Percentiles rank a stretch among this genome's conserved stretches.
Conservation (phyloP, 192 early-diverging fungal species). For the Backusella mclennaniae region DNA sequence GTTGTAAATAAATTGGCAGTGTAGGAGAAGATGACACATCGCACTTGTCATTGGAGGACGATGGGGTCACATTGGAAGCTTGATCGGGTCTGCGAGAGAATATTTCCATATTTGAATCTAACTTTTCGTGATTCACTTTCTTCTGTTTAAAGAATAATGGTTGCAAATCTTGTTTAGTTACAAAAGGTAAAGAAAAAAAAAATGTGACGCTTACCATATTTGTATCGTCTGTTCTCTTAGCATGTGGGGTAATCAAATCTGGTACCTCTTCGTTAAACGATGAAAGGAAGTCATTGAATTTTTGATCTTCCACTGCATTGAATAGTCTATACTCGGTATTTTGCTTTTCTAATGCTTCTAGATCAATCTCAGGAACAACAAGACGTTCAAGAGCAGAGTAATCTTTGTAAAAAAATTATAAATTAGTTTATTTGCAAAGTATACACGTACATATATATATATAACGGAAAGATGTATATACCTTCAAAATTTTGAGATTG, state of each 20-base stretch:
- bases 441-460: background rate
- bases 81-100: background rate
- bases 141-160: background rate
- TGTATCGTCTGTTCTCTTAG: background rate
- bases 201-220: slow-evolving; percentile 3
- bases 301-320: background rate
- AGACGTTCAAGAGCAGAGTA: background rate
- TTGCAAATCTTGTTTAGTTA: slow-evolving; percentile 4
- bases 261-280: background rate
- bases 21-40: background rate
- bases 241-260: slow-evolving; percentile 7
- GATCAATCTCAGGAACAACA: background rate
- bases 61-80: background rate
- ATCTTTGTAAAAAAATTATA: background rate
- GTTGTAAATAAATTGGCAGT: slow-evolving; percentile 11
- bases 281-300: background rate
- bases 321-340: background rate
- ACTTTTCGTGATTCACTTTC: background rate
- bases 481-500: slow-evolving; percentile 1
- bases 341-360: background rate
- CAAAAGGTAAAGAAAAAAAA: background rate
- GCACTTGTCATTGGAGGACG: slow-evolving; percentile 1
- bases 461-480: background rate
- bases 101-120: background rate
- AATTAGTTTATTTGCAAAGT: background rate